Percentiles rank a stretch among this genome's conserved stretches.
These are phyloP conservation scores for Poronia punctata DNA, from an alignment of 495 filamentous ascomycete species.

Conservation along the genomic window DNA sequence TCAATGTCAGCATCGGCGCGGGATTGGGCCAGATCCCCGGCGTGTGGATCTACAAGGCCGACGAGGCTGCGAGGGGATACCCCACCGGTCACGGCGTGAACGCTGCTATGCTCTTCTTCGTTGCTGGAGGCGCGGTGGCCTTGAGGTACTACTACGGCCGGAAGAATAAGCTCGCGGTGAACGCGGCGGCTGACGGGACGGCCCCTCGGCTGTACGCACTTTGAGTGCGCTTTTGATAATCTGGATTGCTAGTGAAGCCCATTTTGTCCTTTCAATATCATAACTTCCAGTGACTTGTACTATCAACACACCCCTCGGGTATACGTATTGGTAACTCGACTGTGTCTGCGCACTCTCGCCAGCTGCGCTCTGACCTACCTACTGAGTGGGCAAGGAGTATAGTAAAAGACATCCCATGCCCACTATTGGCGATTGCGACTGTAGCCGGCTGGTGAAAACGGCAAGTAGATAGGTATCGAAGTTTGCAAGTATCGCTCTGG, in stretches of 20 bases:
- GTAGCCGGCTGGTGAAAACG: too few relatives aligned
- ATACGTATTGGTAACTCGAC: too few relatives aligned
- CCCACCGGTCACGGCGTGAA: conserved; percentile 58
- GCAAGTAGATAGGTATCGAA: too few relatives aligned
- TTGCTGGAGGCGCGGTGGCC: conserved; percentile 26
- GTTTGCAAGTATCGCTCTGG: too few relatives aligned
- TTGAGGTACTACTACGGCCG: conserved; percentile 36
- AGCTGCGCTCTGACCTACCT: too few relatives aligned
- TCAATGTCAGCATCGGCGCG: conserved; percentile 60
- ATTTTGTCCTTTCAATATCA: background rate
- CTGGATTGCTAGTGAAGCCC: background rate
- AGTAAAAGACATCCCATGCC: too few relatives aligned
- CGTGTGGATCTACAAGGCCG: conserved; percentile 66
- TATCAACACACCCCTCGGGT: too few relatives aligned
- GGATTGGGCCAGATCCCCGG: conserved; percentile 63
- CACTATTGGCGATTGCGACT: too few relatives aligned
- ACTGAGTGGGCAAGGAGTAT: too few relatives aligned
- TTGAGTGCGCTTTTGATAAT: conserved; percentile 1
- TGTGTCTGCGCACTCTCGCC: too few relatives aligned
- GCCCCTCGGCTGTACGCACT: conserved; percentile 22
- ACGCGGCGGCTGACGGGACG: conserved; percentile 15
- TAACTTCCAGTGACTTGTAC: background rate
- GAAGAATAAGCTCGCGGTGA: conserved; percentile 30
- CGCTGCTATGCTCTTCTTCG: conserved; percentile 40
- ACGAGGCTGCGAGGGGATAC: conserved; percentile 54